A percentile compares a stretch with the other conserved stretches of the same genome.
Evolutionary conservation across 148 eudicot species (phyloP).

Genomic region (Fagopyrum tataricum): DNA sequence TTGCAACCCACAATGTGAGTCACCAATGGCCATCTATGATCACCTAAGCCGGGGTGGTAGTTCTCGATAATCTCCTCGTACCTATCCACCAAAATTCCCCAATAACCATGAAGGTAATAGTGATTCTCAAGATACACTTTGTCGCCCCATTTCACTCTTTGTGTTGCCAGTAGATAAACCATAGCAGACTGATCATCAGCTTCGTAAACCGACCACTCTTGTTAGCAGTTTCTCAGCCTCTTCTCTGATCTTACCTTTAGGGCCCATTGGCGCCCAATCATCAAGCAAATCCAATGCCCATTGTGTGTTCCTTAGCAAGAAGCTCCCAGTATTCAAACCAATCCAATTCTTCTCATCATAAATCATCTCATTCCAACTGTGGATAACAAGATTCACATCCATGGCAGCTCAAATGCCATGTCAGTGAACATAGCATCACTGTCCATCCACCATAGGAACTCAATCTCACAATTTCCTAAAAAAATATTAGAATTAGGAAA

Average conservation of each 20-base stretch:
- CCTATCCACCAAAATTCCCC: conserved; percentile 67
- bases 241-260: conserved; percentile 46
- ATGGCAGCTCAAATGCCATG: conserved; percentile 70
- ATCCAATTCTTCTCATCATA: conserved; percentile 77
- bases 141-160: conserved; percentile 57
- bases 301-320: conserved; percentile 58
- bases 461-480: no score
- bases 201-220: conserved; percentile 59
- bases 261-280: conserved; percentile 76
- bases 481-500: no score
- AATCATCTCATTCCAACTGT: conserved; percentile 73
- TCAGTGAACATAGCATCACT: conserved; percentile 89
- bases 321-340: conserved; percentile 67
- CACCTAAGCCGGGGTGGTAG: conserved; percentile 64
- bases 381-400: conserved; percentile 55
- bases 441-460: conserved; percentile 91
- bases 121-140: conserved; percentile 67
- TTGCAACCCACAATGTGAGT: conserved; percentile 88
- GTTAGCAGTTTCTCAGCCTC: conserved; percentile 59
- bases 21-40: conserved; percentile 74
- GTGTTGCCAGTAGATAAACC: conserved; percentile 53
- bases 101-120: conserved; percentile 67
- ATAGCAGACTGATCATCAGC: conserved; percentile 86
- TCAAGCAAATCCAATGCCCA: conserved; percentile 76
- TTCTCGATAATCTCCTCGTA: conserved; percentile 59